These are phyloP conservation scores for Dictyostelium firmibasis DNA, from an alignment of 78 protist genomes.

Conservation along the genomic window DNA sequence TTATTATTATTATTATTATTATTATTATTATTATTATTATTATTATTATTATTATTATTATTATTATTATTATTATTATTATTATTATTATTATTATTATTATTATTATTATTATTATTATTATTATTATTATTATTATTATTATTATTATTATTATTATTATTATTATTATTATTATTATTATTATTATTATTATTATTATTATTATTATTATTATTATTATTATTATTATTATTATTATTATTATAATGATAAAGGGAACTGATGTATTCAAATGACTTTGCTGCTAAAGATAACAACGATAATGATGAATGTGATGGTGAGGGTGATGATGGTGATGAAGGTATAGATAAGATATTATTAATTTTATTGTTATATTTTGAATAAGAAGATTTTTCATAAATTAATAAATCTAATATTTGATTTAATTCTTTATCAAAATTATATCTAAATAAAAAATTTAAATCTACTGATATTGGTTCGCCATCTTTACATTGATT, in stretches of 20 bases:
- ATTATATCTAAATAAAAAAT: background rate
- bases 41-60: conserved; percentile 3
- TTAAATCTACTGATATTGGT: background rate
- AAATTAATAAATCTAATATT: background rate
- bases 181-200: conserved; percentile 1
- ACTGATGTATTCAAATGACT: background rate
- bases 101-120: background rate
- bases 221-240: background rate
- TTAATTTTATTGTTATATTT: background rate
- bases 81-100: conserved; percentile 9
- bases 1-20: background rate
- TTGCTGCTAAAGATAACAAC: background rate
- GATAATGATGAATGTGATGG: background rate
- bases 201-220: background rate
- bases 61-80: background rate
- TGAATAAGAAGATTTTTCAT: background rate
- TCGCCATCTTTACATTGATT: background rate
- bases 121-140: conserved; percentile 3
- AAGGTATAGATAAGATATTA: background rate
- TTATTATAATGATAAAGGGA: background rate
- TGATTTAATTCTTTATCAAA: background rate
- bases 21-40: background rate
- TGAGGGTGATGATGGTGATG: background rate
- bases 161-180: background rate
- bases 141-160: background rate